Percentiles rank a stretch among this genome's conserved stretches.
Conservation (phyloP, 805 yeast genomes). For the Saccharomycopsis sp. region DNA sequence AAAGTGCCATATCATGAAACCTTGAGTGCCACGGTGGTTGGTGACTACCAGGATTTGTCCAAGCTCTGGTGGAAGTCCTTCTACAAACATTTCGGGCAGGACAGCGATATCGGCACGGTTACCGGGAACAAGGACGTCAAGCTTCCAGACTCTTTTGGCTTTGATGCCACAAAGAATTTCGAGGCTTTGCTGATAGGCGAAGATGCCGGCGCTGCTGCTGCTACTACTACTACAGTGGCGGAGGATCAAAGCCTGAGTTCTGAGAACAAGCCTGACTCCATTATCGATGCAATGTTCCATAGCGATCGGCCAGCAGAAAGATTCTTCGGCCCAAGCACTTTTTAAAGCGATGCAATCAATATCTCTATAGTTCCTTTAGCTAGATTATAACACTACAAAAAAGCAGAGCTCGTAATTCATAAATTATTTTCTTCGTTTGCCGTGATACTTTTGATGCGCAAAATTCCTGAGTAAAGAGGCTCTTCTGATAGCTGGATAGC, state of each 20-base stretch:
- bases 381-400: too few relatives aligned
- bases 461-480: too few relatives aligned
- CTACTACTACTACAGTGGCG: background rate
- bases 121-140: constrained; percentile 1
- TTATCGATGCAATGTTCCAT: constrained; percentile 15
- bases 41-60: constrained; percentile 4
- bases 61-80: constrained; percentile 18
- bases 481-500: too few relatives aligned
- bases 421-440: too few relatives aligned
- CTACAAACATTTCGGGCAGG: constrained; percentile 10
- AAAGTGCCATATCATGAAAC: constrained; percentile 6
- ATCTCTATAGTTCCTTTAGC: too few relatives aligned
- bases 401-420: too few relatives aligned
- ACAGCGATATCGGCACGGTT: constrained; percentile 7
- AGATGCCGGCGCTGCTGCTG: background rate
- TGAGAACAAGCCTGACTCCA: constrained; percentile 1
- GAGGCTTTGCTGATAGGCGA: constrained; percentile 3
- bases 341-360: too few relatives aligned
- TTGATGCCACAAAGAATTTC: constrained; percentile 14
- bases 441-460: too few relatives aligned
- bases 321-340: constrained; percentile 16
- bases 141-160: constrained; percentile 2
- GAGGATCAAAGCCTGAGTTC: background rate
- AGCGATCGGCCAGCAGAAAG: constrained; percentile 10
- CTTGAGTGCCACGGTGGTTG: background rate